A percentile compares a stretch with the other conserved stretches of the same genome.
phyloP scores from a whole-genome alignment of 345 rosid species.

The Populus nigra region DNA sequence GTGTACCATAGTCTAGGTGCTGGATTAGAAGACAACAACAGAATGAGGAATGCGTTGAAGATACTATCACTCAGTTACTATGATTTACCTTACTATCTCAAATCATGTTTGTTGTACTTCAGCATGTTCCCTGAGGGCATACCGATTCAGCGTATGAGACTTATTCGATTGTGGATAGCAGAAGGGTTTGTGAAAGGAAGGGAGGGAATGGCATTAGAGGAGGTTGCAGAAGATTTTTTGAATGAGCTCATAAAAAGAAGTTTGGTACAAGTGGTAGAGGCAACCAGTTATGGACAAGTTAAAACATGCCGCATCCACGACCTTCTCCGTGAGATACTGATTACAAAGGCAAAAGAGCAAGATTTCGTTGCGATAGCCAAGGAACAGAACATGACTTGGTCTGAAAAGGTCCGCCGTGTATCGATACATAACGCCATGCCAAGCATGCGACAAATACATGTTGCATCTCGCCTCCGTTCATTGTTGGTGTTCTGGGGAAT shows the following conservation, averaged over 20 bases:
- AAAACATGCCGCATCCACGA: conserved; percentile 8
- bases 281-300: background rate
- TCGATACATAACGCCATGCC: conserved; percentile 2
- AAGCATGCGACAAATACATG: background rate
- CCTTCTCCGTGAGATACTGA: conserved; percentile 1
- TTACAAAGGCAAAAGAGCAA: background rate
- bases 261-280: conserved; percentile 5
- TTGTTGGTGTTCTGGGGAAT: conserved; percentile 19
- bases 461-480: conserved; percentile 20
- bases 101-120: conserved; percentile 4
- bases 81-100: conserved; percentile 24
- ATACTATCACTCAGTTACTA: conserved; percentile 15
- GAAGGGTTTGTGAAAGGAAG: conserved; percentile 17
- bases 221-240: conserved; percentile 14
- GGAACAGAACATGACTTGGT: background rate
- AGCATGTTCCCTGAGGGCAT: conserved; percentile 1
- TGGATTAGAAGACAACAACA: conserved; percentile 11
- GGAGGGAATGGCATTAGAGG: conserved; percentile 13
- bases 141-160: background rate
- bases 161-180: conserved; percentile 14
- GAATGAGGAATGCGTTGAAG: background rate
- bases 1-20: background rate
- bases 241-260: conserved; percentile 5
- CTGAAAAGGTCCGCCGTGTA: conserved; percentile 3
- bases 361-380: background rate